Base-by-base conservation (phyloP, 2,329 filamentous ascomycete species). In the Beauveria brongniartii region DNA sequence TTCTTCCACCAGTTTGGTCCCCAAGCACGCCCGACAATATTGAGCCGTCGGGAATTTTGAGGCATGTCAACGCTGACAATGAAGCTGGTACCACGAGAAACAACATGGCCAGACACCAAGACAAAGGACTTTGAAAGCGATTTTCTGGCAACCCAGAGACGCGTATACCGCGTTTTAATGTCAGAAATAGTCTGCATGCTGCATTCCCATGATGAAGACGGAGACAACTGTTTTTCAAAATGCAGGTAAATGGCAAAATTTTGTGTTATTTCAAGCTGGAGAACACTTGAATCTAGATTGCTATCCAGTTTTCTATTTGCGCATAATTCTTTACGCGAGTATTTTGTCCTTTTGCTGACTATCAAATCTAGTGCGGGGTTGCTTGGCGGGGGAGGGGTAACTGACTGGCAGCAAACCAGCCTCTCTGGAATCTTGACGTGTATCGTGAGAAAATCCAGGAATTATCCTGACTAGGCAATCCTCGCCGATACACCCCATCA, bases 331-430 rank as follows among this genome's bases (percentile, higher is more conserved):
- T 9, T 5, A 10, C 10, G 20, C 10, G 47, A 5, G n/a, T n/a
- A 10, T 26, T 7, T 8, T 3, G 14, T 6, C 18, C 10, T 20
- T 12, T 2, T 28, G 18, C 37, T 43, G 37, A 26, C 8, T 16
- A 20, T 44, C 52, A 44, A 30, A 5, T 26, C 37, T 9, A 41
- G 55, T 58, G 55, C 30, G 55, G 55, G 55, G 55, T 58, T 50
- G 44, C 50, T 55, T 50, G 55, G 44, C 44, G 55, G 55, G 55
- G 22, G 55, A 58, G 55, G 55, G 55, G 55, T 50, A 58, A 24
- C 10, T 20, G 7, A 26, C 18, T 5, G 51, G 16, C 34, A 5
- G 28, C 34, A 37, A 37, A 37, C 34, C 34, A 37, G 34, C 34
- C 30, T 34, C 30, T 14, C 30, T 34, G 30, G 0, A 16, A 16